Evolutionary conservation across 371 early-diverging fungal species (phyloP), one percentile per base, ranked within the genome.

Genomic region (Mortierella sp.): DNA sequence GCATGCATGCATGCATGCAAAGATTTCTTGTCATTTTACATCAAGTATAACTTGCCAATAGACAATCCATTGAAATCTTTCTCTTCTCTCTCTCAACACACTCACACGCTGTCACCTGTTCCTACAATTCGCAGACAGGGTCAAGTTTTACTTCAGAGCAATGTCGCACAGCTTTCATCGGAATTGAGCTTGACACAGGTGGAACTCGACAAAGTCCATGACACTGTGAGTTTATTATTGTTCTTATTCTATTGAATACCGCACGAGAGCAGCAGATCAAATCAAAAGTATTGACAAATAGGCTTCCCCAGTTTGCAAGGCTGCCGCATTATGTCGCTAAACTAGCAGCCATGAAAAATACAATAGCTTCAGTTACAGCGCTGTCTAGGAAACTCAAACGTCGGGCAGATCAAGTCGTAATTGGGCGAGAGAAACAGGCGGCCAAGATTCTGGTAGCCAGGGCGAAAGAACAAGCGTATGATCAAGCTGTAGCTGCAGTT

Each of bases 401-500:
- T 6, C 68, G 77, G 11, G 66, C 70, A n/a, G 77, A 76, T 22
- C 83, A 72, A 14, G 77, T 81, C 1, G 61, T 62, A 1, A 54
- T 68, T 26, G 76, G 77, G 55, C 70, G 83, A 10, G 77, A 73
- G 55, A 75, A 76, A 30, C 83, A 81, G 58, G 71, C 74, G 2
- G 68, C 40, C n/a, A 76, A 71, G 58, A 43, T 26, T 43, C 70
- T 72, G 64, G 73, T 61, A 9, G 47, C 65, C 0, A 66, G 75
- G 14, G 84, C 81, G 5, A 76, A 74, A 45, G 81, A 80, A 22
- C 73, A 72, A 55, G 84, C 84, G n/a, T 80, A 80, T 22, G 81
- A 84, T 52, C 72, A 73, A 35, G 47, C 69, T 22, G 64, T 84
- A 28, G 81, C 77, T 39, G 81, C 78, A 5, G 77, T 77, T 1